Percentiles rank a stretch among this genome's conserved stretches.
These are phyloP conservation scores for Vararia minispora DNA, from an alignment of 768 basidiomycete species.

Conservation along the genomic window DNA sequence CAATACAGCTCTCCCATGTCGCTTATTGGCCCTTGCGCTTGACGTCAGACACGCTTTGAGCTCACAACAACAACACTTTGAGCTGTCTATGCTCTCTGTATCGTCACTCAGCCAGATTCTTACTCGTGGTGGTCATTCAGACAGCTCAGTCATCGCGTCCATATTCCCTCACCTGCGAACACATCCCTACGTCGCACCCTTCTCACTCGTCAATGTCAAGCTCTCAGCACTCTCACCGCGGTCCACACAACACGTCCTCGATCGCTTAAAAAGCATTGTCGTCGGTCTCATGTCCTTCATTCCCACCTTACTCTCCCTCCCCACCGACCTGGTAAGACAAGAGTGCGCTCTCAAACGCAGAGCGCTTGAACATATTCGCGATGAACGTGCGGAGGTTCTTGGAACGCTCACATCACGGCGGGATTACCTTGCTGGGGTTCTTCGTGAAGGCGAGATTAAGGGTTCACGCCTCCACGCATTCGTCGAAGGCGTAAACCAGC, in stretches of 20 bases:
- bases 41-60: conserved; percentile 32
- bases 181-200: conserved; percentile 11
- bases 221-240: conserved; percentile 9
- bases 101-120: conserved; percentile 38
- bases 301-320: conserved; percentile 28
- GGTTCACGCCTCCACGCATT: conserved; percentile 8
- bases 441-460: conserved; percentile 14
- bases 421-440: conserved; percentile 26
- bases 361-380: conserved; percentile 49
- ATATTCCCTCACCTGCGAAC: conserved; percentile 15
- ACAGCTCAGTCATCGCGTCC: conserved; percentile 3
- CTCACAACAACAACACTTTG: conserved; percentile 33
- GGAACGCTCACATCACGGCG: conserved; percentile 52
- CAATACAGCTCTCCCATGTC: conserved; percentile 33
- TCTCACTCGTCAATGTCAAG: conserved; percentile 6
- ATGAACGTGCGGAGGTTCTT: conserved; percentile 56
- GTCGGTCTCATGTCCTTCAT: conserved; percentile 6
- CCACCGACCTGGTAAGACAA: conserved; percentile 50
- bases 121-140: conserved; percentile 17
- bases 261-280: no score
- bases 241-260: conserved; percentile 10
- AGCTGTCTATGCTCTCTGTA: conserved; percentile 33
- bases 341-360: conserved; percentile 55
- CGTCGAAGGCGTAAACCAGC: conserved; percentile 6
- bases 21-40: conserved; percentile 25